A percentile compares a stretch with the other conserved stretches of the same genome.
These are phyloP conservation scores for Kazachstania sp. DNA, from an alignment of 1,139 yeast genomes.

Conservation along the genomic window DNA sequence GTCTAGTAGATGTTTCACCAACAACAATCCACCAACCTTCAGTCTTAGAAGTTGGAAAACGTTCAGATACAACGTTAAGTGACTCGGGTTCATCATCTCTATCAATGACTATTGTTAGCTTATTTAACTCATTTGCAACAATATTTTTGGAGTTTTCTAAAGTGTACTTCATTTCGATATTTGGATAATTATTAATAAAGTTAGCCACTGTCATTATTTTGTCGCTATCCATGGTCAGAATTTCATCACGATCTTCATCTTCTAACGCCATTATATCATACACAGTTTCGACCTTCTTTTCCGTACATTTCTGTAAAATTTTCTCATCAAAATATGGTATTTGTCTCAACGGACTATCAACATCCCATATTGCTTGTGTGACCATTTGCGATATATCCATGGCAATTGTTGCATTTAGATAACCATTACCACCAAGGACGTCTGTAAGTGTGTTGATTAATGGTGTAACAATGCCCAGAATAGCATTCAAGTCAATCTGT, in stretches of 20 bases:
- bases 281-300: conserved; percentile 55
- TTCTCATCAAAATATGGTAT: conserved; percentile 58
- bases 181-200: conserved; percentile 86
- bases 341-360: conserved; percentile 72
- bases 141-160: conserved; percentile 35
- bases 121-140: conserved; percentile 39
- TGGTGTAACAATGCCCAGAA: conserved; percentile 43
- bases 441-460: conserved; percentile 66
- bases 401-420: conserved; percentile 65
- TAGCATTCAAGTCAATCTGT: conserved; percentile 44
- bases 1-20: conserved; percentile 55
- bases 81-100: conserved; percentile 76
- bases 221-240: conserved; percentile 48
- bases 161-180: conserved; percentile 58
- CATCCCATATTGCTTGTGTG: conserved; percentile 79
- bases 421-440: conserved; percentile 70
- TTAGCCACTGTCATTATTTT: conserved; percentile 59
- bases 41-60: conserved; percentile 49
- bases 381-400: conserved; percentile 90
- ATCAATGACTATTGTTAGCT: conserved; percentile 46
- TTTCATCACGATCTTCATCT: conserved; percentile 60
- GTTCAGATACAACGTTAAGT: conserved; percentile 46
- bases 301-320: conserved; percentile 50
- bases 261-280: conserved; percentile 83
- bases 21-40: conserved; percentile 85